Evolutionary conservation across 768 basidiomycete genomes (phyloP).

Genomic region (Boletus insuetus): DNA sequence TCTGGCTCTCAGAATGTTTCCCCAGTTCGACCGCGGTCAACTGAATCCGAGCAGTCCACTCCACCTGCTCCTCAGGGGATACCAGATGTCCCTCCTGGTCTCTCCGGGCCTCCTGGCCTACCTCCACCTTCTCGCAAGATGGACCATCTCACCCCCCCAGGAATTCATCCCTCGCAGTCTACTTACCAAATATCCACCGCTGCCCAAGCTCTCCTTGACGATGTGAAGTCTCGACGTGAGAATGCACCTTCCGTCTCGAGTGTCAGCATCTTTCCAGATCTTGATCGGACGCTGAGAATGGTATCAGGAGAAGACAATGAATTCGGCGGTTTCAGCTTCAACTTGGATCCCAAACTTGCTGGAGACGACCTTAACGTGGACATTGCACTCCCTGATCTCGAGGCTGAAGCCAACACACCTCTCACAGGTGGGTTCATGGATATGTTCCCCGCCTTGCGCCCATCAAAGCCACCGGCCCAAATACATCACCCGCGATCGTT

Average conservation of each 20-base stretch:
- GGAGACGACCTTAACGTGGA: conserved; percentile 39
- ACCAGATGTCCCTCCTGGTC: conserved; percentile 57
- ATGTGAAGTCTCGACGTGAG: conserved; percentile 75
- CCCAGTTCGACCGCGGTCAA: conserved; percentile 40
- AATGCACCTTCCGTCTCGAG: conserved; percentile 40
- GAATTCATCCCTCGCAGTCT: conserved; percentile 40
- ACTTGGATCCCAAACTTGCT: conserved; percentile 75
- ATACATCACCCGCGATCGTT: conserved; percentile 32
- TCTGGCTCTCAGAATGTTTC: conserved; percentile 43
- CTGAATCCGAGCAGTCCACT: conserved; percentile 38
- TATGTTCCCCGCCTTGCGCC: conserved; percentile 62
- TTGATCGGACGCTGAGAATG: conserved; percentile 78
- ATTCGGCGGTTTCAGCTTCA: conserved; percentile 79
- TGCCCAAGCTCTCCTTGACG: conserved; percentile 80
- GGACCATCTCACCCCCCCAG: conserved; percentile 48
- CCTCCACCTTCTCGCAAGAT: conserved; percentile 44
- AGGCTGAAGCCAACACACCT: conserved; percentile 46
- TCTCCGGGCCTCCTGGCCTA: conserved; percentile 52
- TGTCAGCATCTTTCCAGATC: conserved; percentile 80
- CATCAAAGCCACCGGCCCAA: conserved; percentile 23
- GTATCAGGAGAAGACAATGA: conserved; percentile 61
- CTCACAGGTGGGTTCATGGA: conserved; percentile 67
- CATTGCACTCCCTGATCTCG: conserved; percentile 48
- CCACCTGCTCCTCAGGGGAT: conserved; percentile 48
- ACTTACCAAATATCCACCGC: conserved; percentile 87